Conservation (phyloP, 2,329 filamentous ascomycete genomes). For the Endoconidiophora laricicola region DNA sequence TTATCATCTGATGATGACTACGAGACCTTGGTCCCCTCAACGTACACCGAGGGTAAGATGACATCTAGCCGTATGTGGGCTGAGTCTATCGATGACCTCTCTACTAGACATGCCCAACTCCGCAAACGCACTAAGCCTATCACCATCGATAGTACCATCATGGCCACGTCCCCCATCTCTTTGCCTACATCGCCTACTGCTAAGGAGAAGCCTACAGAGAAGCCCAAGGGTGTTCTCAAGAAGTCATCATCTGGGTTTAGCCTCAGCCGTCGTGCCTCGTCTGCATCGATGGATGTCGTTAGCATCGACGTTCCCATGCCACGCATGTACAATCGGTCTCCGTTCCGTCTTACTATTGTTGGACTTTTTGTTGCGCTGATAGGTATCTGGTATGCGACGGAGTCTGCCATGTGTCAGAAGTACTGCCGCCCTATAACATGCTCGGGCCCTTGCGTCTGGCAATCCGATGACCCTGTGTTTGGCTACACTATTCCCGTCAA, state of each 20-base stretch:
- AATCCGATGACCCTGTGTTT: slow-evolving; percentile 40
- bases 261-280: slow-evolving; percentile 6
- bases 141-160: background rate
- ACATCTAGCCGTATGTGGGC: slow-evolving; percentile 5
- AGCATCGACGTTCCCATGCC: slow-evolving; percentile 30
- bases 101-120: slow-evolving; percentile 7
- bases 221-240: background rate
- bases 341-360: slow-evolving; percentile 31
- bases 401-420: slow-evolving; percentile 33
- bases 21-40: slow-evolving; percentile 7
- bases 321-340: slow-evolving; percentile 28
- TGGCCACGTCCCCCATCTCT: too few relatives aligned
- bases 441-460: slow-evolving; percentile 35
- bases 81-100: slow-evolving; percentile 2
- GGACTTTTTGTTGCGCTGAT: slow-evolving; percentile 29
- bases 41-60: slow-evolving; percentile 6
- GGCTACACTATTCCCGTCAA: slow-evolving; percentile 45
- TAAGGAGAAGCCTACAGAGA: background rate
- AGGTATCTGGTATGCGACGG: slow-evolving; percentile 36
- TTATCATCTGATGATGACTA: slow-evolving; percentile 5
- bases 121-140: background rate
- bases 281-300: slow-evolving; percentile 14
- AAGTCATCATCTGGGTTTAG: slow-evolving; percentile 5
- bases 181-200: background rate
- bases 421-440: slow-evolving; percentile 40